Evolutionary conservation across 805 yeast species (phyloP).

Genomic region (Candida boleticola): DNA sequence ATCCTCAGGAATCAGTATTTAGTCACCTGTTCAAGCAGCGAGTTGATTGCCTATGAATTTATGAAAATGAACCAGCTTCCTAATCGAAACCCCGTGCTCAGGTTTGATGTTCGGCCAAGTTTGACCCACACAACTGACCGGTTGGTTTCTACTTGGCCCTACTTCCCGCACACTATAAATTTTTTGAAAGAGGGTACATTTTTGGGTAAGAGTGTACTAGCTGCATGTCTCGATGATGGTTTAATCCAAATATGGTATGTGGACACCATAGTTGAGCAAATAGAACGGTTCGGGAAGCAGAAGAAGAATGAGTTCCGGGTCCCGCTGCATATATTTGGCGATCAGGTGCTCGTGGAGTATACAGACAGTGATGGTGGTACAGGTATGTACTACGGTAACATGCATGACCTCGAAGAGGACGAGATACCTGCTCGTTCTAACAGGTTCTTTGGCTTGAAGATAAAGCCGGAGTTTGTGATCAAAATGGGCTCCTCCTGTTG

Average conservation of each 20-base stretch:
- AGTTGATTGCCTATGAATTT: conserved; percentile 32
- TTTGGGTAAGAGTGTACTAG: conserved; percentile 41
- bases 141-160: conserved; percentile 48
- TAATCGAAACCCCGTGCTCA: conserved; percentile 18
- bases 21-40: conserved; percentile 34
- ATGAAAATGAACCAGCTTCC: conserved; percentile 27
- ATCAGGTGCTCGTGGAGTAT: not conserved
- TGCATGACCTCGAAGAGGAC: not conserved
- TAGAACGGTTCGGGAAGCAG: conserved; percentile 1
- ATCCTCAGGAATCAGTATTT: conserved; percentile 20
- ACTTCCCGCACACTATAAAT: conserved; percentile 57
- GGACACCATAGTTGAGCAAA: conserved; percentile 21
- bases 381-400: not conserved
- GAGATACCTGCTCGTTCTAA: not conserved
- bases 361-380: not conserved
- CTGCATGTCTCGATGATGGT: conserved; percentile 57
- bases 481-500: conserved; percentile 51
- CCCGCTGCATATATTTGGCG: no score
- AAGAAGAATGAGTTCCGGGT: not conserved
- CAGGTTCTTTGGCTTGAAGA: conserved; percentile 18
- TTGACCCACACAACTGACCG: conserved; percentile 41
- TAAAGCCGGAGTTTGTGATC: conserved; percentile 25
- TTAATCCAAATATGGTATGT: conserved; percentile 35
- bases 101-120: conserved; percentile 42
- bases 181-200: conserved; percentile 40